These are phyloP conservation scores for Spongospora subterranea DNA, from an alignment of 208 protist species.

Conservation along the genomic window DNA sequence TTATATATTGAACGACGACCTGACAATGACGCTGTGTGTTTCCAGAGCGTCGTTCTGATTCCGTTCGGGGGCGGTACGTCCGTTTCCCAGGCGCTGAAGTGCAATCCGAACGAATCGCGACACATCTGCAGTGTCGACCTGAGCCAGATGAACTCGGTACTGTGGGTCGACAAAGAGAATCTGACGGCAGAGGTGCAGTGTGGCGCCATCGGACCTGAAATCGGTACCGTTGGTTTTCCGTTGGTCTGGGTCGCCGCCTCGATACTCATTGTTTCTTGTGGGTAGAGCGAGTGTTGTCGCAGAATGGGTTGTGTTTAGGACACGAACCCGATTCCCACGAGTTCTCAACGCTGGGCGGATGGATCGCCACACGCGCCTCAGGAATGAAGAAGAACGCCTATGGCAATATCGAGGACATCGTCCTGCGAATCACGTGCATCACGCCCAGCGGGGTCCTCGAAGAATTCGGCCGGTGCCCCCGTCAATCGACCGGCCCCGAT, in stretches of 20 bases:
- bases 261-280: no score
- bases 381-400: slow-evolving; percentile 84
- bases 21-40: no score
- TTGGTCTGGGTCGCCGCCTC: neutral
- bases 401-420: slow-evolving; percentile 68
- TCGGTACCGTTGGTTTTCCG: neutral
- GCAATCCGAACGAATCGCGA: slow-evolving; percentile 82
- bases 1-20: no score
- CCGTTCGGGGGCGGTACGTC: slow-evolving; percentile 91
- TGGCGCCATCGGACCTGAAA: neutral
- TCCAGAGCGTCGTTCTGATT: slow-evolving; percentile 87
- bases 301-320: slow-evolving; percentile 60
- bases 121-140: slow-evolving; percentile 90
- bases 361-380: slow-evolving; percentile 89
- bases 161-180: slow-evolving; percentile 80
- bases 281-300: neutral
- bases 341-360: slow-evolving; percentile 89
- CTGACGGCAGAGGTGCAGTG: slow-evolving; percentile 69
- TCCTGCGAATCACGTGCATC: slow-evolving; percentile 85
- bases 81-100: slow-evolving; percentile 86
- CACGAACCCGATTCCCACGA: slow-evolving; percentile 90
- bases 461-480: neutral
- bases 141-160: slow-evolving; percentile 86
- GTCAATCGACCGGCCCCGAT: slow-evolving; percentile 42
- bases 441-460: slow-evolving; percentile 83